These are phyloP conservation scores for Podila minutissima DNA, from an alignment of 192 early-diverging fungal species.

Conservation along the genomic window DNA sequence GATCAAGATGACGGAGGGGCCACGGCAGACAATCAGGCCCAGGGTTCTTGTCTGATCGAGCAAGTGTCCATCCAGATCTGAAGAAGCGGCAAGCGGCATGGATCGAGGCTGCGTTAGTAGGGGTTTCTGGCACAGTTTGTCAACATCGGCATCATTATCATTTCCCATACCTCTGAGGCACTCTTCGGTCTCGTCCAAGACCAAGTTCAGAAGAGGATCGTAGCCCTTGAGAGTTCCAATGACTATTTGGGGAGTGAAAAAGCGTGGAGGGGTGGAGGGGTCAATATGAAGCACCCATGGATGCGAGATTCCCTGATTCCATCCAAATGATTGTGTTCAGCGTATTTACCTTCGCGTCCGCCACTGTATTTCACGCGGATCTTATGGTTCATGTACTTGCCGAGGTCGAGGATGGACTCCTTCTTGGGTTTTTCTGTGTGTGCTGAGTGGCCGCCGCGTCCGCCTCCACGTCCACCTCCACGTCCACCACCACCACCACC, in stretches of 20 bases:
- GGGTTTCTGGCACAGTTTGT: too few relatives aligned
- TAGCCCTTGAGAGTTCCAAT: slow-evolving; percentile 91
- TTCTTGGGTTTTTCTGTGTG: slow-evolving; percentile 78
- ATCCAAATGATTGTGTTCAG: too few relatives aligned
- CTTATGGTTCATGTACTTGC: slow-evolving; percentile 93
- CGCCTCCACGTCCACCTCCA: slow-evolving; percentile 59
- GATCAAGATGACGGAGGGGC: slow-evolving; percentile 89
- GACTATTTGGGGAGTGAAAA: slow-evolving; percentile 61
- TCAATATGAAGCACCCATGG: background rate
- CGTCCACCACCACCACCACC: slow-evolving; percentile 65
- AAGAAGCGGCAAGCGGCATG: background rate
- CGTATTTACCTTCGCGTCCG: slow-evolving; percentile 85
- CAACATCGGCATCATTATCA: too few relatives aligned
- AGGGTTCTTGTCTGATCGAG: slow-evolving; percentile 71
- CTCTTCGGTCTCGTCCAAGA: slow-evolving; percentile 93
- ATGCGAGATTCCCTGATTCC: background rate
- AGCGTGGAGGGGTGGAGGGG: background rate
- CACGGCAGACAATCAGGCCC: slow-evolving; percentile 90
- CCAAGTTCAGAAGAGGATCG: slow-evolving; percentile 93
- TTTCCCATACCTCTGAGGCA: slow-evolving; percentile 67
- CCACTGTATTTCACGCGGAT: slow-evolving; percentile 94
- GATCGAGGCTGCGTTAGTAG: too few relatives aligned
- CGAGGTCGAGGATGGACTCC: slow-evolving; percentile 92
- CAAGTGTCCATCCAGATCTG: slow-evolving; percentile 36
- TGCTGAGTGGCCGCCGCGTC: slow-evolving; percentile 48